Base-by-base conservation (phyloP, 2,329 filamentous ascomycete species). In the Ophiostoma ulmi region DNA sequence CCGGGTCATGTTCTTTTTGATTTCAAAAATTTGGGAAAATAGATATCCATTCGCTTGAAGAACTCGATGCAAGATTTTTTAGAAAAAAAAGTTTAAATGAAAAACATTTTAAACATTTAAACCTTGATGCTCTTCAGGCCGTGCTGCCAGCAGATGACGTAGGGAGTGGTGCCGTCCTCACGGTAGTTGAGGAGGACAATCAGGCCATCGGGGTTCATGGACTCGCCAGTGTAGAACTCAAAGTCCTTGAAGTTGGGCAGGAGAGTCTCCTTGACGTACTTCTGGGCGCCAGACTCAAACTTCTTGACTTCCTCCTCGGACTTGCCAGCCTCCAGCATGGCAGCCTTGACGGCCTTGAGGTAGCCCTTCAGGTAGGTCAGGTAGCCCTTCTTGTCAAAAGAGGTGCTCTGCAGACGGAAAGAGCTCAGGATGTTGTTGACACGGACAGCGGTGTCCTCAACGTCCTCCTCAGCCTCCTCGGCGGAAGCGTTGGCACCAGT, bases 401-500 rank as follows among this genome's bases (percentile, higher is more conserved):
- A 80, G 72, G 91, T 94, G 80, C 85, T 84, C 82, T 91, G 87
- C 74, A 97, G 88, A 80, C 93, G 92, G 91, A 98, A 98, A 77
- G 92, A 91, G 86, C 94, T 85, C 80, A 97, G 87, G 74, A 98
- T 89, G 83, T 99, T 94, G 86, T 97, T 96, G 84, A 97, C 94
- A 80, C 88, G 88, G 83, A 90, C 81, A 72, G 82, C 80, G 67
- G 76, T 70, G 77, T 96, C 93, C 68, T 97, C 94, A 76, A 89
- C 76, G 75, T 81, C 90, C 77, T 94, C 92, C 0, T 90, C 91
- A 70, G 85, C 91, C 80, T 91, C 94, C 85, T 98, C 95, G 73
- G 95, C 94, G 77, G 94, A 98, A 77, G 95, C 92, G 83, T 99
- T 99, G 86, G 94, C 95, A 81, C 95, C 95, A 78, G 87, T 95